A percentile compares a stretch with the other conserved stretches of the same genome.
These are phyloP conservation scores for Plasmodium cynomolgi DNA, from an alignment of 169 alveolate genomes.

Conservation along the genomic window DNA sequence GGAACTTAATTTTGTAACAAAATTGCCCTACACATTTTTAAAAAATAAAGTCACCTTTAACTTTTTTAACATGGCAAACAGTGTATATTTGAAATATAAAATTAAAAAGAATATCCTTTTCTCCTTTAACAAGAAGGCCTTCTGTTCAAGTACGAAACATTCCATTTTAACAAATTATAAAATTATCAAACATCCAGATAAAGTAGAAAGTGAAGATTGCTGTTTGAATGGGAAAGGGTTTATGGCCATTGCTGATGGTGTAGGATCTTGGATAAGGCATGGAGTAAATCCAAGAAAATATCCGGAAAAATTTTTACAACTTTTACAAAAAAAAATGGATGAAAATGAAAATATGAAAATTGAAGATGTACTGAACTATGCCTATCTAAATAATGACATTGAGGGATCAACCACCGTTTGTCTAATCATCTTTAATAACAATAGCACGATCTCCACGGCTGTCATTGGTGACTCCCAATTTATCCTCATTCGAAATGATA, in stretches of 20 bases:
- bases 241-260: conserved; percentile 61
- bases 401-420: conserved; percentile 59
- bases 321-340: conserved; percentile 31
- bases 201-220: conserved; percentile 45
- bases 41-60: conserved; percentile 29
- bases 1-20: conserved; percentile 9
- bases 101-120: conserved; percentile 3
- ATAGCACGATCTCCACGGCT: conserved; percentile 51
- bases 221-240: conserved; percentile 40
- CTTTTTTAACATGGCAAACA: conserved; percentile 39
- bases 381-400: conserved; percentile 33
- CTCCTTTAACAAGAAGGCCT: conserved; percentile 16
- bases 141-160: not conserved
- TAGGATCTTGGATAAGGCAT: conserved; percentile 18
- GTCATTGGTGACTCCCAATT: conserved; percentile 44
- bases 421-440: conserved; percentile 26
- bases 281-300: conserved; percentile 54
- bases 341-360: conserved; percentile 28
- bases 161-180: conserved; percentile 33
- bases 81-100: conserved; percentile 30
- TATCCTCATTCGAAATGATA: conserved; percentile 28
- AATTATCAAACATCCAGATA: conserved; percentile 53
- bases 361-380: conserved; percentile 53
- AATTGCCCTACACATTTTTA: not conserved
- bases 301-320: conserved; percentile 31